Evolutionary conservation across 371 early-diverging fungal genomes (phyloP).

Genomic region (Furculomyces boomerangus): DNA sequence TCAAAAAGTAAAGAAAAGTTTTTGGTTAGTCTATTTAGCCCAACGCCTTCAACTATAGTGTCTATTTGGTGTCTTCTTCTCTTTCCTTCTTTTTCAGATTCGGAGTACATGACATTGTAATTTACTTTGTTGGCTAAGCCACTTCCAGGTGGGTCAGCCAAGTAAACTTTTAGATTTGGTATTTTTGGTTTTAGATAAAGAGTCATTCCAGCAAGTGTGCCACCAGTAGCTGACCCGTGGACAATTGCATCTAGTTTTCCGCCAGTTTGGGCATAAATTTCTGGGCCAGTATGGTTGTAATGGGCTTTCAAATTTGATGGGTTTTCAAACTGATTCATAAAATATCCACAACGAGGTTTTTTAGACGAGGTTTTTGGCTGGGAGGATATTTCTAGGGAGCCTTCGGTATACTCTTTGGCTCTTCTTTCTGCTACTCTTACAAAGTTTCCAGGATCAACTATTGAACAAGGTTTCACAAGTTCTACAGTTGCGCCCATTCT

Average conservation of each 20-base stretch:
- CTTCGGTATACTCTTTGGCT: slow-evolving; percentile 28
- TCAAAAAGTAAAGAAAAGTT: slow-evolving; percentile 47
- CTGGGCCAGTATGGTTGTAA: slow-evolving; percentile 72
- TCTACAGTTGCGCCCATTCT: slow-evolving; percentile 80
- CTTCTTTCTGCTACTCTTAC: slow-evolving; percentile 69
- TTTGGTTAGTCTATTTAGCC: slow-evolving; percentile 80
- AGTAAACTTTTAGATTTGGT: slow-evolving; percentile 39
- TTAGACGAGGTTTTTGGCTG: not conserved
- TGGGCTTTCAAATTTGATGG: slow-evolving; percentile 65
- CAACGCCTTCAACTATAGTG: slow-evolving; percentile 90
- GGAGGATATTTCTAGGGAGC: not conserved
- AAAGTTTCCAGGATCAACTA: slow-evolving; percentile 81
- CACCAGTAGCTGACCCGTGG: slow-evolving; percentile 83
- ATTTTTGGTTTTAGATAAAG: slow-evolving; percentile 53
- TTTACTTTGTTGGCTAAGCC: slow-evolving; percentile 82
- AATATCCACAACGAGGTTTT: slow-evolving; percentile 31
- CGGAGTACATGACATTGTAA: slow-evolving; percentile 74
- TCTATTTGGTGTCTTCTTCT: slow-evolving; percentile 88
- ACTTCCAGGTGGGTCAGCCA: slow-evolving; percentile 89
- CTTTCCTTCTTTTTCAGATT: slow-evolving; percentile 75
- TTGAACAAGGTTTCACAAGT: slow-evolving; percentile 76
- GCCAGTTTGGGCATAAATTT: slow-evolving; percentile 48
- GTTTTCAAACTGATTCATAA: slow-evolving; percentile 92
- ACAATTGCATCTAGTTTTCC: slow-evolving; percentile 42
- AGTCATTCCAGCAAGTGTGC: slow-evolving; percentile 79